These are phyloP conservation scores for Epichloe bromicola DNA, from an alignment of 2,329 filamentous ascomycete genomes.

Conservation along the genomic window DNA sequence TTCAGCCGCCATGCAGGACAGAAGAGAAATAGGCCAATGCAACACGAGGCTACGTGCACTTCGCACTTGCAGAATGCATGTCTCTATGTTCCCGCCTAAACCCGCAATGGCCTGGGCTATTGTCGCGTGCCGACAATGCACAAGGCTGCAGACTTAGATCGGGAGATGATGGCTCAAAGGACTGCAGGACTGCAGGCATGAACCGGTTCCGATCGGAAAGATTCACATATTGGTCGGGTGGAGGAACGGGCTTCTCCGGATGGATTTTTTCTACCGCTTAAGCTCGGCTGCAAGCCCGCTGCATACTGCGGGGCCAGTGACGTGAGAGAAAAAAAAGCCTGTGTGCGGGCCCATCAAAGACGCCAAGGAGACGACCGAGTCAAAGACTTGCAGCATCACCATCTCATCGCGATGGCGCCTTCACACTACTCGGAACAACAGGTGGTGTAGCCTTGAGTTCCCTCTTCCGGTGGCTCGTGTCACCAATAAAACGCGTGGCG, in stretches of 20 bases:
- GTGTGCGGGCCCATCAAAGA: not conserved
- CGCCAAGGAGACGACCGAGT: not conserved
- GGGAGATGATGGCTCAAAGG: no score
- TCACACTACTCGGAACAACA: not conserved
- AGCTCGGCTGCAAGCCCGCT: conserved; percentile 7
- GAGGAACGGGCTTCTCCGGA: not conserved
- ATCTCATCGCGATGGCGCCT: not conserved
- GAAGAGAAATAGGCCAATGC: not conserved
- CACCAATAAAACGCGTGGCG: not conserved
- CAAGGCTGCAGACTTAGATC: not conserved
- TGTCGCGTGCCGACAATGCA: not conserved
- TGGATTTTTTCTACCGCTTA: conserved; percentile 1
- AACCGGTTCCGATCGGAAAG: no score
- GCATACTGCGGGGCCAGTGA: not conserved
- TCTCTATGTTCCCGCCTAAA: not conserved
- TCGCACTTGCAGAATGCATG: not conserved
- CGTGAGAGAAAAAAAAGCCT: not conserved
- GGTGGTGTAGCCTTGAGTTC: not conserved
- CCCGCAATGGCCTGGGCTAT: not conserved
- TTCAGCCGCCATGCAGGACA: no score
- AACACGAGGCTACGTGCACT: not conserved
- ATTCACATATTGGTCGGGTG: not conserved
- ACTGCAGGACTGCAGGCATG: no score
- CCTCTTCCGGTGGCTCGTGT: not conserved
- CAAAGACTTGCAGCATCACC: not conserved